Evolutionary conservation across 345 rosid species (phyloP).

Genomic region (Euclidium syriacum): DNA sequence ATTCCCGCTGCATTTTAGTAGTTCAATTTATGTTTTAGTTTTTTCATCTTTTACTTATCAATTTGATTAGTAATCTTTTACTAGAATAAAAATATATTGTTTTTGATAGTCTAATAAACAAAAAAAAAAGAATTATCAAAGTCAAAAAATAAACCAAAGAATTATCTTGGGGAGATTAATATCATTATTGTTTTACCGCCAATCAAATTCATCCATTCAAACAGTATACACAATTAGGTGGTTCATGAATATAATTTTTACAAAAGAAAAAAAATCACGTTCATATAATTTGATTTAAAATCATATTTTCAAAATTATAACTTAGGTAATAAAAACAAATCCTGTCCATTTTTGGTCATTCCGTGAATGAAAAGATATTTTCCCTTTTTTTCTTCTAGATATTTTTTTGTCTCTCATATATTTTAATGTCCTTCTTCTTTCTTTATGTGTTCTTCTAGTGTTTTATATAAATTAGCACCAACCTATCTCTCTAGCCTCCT

Average conservation of each 20-base stretch:
- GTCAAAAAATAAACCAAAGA: no score
- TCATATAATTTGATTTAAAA: background rate
- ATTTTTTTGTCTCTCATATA: background rate
- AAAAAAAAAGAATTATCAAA: no score
- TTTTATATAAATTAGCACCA: background rate
- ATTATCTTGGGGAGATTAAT: no score
- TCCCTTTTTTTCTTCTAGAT: background rate
- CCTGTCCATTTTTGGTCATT: background rate
- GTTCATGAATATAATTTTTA: no score
- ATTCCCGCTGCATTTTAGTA: no score
- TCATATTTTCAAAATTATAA: background rate
- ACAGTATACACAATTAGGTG: no score
- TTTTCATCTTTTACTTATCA: background rate
- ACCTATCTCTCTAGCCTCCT: conserved; percentile 12
- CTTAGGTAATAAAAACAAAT: background rate
- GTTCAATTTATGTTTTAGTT: background rate
- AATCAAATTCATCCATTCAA: no score
- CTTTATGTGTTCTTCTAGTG: background rate
- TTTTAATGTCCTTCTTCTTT: background rate
- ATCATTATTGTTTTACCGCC: no score
- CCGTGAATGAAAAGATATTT: conserved; percentile 4
- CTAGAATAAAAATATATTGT: no score
- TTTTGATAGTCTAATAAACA: no score
- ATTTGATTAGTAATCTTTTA: no score
- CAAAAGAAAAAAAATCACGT: background rate